Conservation (phyloP, 371 early-diverging fungal genomes). For the Zopfochytrium polystomum region DNA sequence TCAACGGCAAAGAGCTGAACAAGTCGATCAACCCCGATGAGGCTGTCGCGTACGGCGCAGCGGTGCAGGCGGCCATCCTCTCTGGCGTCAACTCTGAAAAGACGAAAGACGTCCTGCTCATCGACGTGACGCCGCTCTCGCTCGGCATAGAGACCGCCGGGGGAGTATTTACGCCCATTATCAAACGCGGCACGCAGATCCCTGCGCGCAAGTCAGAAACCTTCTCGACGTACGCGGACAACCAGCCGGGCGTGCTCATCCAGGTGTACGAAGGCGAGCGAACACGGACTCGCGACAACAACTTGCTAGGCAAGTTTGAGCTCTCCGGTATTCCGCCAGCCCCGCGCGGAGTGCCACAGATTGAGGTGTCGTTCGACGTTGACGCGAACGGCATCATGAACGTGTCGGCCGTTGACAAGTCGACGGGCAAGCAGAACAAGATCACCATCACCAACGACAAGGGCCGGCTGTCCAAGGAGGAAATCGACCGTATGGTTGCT, state of each 20-base stretch:
- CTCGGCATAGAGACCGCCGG: slow-evolving; percentile 88
- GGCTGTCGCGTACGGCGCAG: slow-evolving; percentile 98
- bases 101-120: slow-evolving; percentile 93
- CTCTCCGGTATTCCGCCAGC: slow-evolving; percentile 92
- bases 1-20: slow-evolving; percentile 90
- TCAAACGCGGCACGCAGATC: slow-evolving; percentile 93
- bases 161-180: slow-evolving; percentile 93
- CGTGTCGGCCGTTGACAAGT: background rate
- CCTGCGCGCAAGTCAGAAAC: slow-evolving; percentile 95
- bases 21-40: slow-evolving; percentile 98
- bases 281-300: slow-evolving; percentile 91
- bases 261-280: slow-evolving; percentile 98
- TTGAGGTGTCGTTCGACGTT: slow-evolving; percentile 95
- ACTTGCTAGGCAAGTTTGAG: slow-evolving; percentile 93
- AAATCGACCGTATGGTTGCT: slow-evolving; percentile 93
- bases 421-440: slow-evolving; percentile 30
- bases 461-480: slow-evolving; percentile 94
- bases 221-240: slow-evolving; percentile 97
- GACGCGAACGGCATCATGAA: slow-evolving; percentile 56
- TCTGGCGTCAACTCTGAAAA: slow-evolving; percentile 78
- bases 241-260: slow-evolving; percentile 96
- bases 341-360: slow-evolving; percentile 95
- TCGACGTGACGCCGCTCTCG: slow-evolving; percentile 69
- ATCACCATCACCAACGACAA: slow-evolving; percentile 57
- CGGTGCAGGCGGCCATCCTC: slow-evolving; percentile 93